A percentile compares a stretch with the other conserved stretches of the same genome.
Evolutionary conservation across 208 protist species (phyloP).

Genomic region (Phytomonas francai): DNA sequence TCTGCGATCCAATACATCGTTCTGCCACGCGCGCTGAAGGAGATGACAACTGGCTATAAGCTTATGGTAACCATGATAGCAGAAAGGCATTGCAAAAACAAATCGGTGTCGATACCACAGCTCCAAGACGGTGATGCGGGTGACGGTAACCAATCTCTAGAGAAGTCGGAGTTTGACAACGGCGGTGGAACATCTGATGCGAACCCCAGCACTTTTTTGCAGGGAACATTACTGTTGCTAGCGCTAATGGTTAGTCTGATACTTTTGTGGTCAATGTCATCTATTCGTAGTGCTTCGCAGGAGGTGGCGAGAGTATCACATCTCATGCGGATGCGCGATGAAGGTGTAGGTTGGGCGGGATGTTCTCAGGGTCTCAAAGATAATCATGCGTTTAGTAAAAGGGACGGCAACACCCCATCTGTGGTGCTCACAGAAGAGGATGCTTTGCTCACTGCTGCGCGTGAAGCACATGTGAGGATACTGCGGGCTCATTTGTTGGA

Average conservation of each 20-base stretch:
- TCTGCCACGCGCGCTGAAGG: conserved; percentile 47
- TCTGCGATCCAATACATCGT: conserved; percentile 67
- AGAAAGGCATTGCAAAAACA: conserved; percentile 43
- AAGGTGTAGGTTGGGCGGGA: neutral
- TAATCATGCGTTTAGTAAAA: neutral
- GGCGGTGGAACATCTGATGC: too few species aligned
- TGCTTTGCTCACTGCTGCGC: conserved; percentile 46
- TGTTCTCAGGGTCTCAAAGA: neutral
- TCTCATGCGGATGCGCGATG: neutral
- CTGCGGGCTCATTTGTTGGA: conserved; percentile 75
- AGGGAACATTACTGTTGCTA: conserved; percentile 51
- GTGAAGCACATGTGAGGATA: conserved; percentile 67
- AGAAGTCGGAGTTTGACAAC: too few species aligned
- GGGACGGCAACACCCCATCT: neutral
- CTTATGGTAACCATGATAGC: conserved; percentile 73
- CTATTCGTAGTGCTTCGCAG: neutral
- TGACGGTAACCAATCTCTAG: neutral
- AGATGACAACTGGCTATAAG: conserved; percentile 73
- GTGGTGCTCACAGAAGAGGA: conserved; percentile 43
- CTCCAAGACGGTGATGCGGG: conserved; percentile 6
- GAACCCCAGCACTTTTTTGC: conserved; percentile 29
- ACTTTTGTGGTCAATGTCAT: conserved; percentile 17
- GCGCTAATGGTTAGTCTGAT: conserved; percentile 52
- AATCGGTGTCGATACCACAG: conserved; percentile 5
- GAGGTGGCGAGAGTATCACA: neutral